Conservation (phyloP, 345 rosid genomes). For the Fremontodendron californicum region DNA sequence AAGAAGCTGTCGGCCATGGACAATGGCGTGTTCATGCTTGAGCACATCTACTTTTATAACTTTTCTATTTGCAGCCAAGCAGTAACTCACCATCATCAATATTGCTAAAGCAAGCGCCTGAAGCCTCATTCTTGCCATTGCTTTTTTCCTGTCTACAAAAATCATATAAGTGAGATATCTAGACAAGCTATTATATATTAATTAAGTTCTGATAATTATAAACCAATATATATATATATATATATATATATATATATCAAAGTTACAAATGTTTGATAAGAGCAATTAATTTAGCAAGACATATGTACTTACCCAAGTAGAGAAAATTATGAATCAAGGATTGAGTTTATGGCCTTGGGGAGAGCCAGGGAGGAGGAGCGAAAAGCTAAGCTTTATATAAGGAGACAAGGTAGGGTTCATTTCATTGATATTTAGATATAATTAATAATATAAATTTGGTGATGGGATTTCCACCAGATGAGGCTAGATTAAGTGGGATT, state of each 20-base stretch:
- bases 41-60: not conserved
- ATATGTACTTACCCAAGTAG: not conserved
- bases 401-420: not conserved
- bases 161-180: not conserved
- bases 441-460: not conserved
- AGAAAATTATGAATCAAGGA: not conserved
- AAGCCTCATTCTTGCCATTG: conserved; percentile 11
- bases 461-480: conserved; percentile 23
- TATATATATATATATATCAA: not conserved
- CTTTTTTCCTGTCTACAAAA: not conserved
- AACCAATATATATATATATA: no score
- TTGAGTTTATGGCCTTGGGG: not conserved
- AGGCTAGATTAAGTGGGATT: conserved; percentile 32
- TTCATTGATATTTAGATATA: not conserved
- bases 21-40: not conserved
- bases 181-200: not conserved
- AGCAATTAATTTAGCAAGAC: not conserved
- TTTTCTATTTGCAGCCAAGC: conserved; percentile 14
- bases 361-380: not conserved
- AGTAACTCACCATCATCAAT: conserved; percentile 12
- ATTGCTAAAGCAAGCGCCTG: conserved; percentile 15
- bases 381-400: not conserved
- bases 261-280: not conserved
- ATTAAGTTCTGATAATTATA: not conserved
- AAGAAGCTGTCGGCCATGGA: not conserved